Percentiles rank a stretch among this genome's conserved stretches.
Evolutionary conservation across 441 rosid genomes (phyloP).

Genomic region (Pelargonium australe): DNA sequence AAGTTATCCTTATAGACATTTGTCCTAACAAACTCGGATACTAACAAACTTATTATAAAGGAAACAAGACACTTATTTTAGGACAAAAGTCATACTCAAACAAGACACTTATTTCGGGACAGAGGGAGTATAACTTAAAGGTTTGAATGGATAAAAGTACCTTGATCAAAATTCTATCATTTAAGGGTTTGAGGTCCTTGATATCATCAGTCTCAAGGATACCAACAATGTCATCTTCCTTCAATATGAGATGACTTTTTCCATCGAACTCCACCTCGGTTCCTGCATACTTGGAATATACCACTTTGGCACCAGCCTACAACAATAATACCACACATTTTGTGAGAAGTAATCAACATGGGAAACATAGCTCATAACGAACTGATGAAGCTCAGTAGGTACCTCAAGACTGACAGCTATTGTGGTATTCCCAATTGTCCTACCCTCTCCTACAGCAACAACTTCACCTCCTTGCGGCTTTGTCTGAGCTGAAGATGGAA

Average conservation of each 20-base stretch:
- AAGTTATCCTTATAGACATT: no score
- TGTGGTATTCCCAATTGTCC: conserved; percentile 51
- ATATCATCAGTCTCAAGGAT: conserved; percentile 79
- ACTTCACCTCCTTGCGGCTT: conserved; percentile 95
- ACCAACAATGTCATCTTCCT: conserved; percentile 90
- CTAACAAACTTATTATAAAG: no score
- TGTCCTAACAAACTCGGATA: no score
- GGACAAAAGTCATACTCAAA: no score
- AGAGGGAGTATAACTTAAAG: neutral
- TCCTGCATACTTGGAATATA: conserved; percentile 85
- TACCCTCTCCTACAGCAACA: conserved; percentile 86
- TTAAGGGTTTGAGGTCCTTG: conserved; percentile 88
- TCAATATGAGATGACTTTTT: conserved; percentile 65
- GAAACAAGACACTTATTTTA: no score
- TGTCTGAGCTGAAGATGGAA: conserved; percentile 67
- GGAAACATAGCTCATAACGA: neutral
- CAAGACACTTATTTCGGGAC: neutral
- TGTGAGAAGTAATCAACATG: neutral
- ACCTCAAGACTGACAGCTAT: conserved; percentile 55
- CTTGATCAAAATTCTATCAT: conserved; percentile 78
- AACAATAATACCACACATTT: conserved; percentile 16
- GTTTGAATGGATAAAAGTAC: conserved; percentile 24
- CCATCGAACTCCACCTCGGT: conserved; percentile 82
- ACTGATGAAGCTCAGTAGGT: neutral
- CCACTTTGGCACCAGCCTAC: conserved; percentile 69